phyloP scores from a whole-genome alignment of 257 asterid species.

The Primulina tabacum region DNA sequence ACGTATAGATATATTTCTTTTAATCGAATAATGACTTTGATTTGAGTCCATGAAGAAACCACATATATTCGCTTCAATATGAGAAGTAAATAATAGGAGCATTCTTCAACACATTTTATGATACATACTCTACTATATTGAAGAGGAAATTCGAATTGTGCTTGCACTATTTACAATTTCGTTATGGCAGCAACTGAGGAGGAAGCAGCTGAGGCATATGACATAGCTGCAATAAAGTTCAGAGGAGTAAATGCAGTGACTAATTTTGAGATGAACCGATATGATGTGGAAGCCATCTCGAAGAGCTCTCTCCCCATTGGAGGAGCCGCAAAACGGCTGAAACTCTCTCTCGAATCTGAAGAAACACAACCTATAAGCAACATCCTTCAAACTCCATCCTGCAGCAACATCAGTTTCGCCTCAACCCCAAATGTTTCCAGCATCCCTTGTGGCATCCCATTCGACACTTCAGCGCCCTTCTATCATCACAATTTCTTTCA shows the following conservation, averaged over 20 bases:
- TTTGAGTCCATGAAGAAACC: neutral
- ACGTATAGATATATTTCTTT: neutral
- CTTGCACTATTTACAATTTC: too few relatives aligned
- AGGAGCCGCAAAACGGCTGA: slow-evolving; percentile 74
- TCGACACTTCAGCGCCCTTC: slow-evolving; percentile 38
- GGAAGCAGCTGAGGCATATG: slow-evolving; percentile 99
- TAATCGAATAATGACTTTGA: neutral
- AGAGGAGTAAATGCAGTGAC: slow-evolving; percentile 84
- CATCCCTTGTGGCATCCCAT: slow-evolving; percentile 64
- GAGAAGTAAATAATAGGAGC: neutral
- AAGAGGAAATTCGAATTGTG: neutral
- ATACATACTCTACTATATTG: neutral
- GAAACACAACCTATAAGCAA: slow-evolving; percentile 35
- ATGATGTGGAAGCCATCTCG: slow-evolving; percentile 78
- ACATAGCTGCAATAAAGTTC: slow-evolving; percentile 93
- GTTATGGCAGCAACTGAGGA: slow-evolving; percentile 74
- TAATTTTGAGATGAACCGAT: slow-evolving; percentile 87
- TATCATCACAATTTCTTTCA: slow-evolving; percentile 63
- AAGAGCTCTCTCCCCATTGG: slow-evolving; percentile 86
- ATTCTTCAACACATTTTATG: neutral
- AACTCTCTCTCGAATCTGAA: slow-evolving; percentile 53
- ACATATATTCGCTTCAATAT: neutral
- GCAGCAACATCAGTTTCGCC: slow-evolving; percentile 52
- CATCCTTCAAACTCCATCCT: slow-evolving; percentile 37
- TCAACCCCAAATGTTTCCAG: slow-evolving; percentile 46